Conservation (phyloP, 2,329 filamentous ascomycete genomes). For the Amauroascus verrucosus region DNA sequence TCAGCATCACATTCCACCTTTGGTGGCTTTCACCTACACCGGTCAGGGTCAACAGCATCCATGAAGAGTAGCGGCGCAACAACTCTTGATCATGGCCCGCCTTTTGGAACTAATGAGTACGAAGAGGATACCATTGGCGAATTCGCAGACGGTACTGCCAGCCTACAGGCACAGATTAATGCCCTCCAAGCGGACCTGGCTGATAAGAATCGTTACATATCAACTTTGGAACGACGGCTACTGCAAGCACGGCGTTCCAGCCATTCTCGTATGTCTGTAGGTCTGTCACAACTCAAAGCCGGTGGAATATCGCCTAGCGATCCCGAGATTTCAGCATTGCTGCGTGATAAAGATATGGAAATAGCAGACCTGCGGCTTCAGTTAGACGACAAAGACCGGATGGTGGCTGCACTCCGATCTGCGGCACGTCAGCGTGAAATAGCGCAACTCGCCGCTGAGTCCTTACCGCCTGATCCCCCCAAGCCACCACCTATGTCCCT, state of each 20-base stretch:
- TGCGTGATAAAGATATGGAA: constrained; percentile 85
- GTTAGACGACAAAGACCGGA: constrained; percentile 88
- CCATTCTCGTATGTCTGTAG: constrained; percentile 74
- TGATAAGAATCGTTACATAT: constrained; percentile 96
- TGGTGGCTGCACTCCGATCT: constrained; percentile 76
- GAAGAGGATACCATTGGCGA: constrained; percentile 69
- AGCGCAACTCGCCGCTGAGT: constrained; percentile 49
- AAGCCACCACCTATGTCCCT: constrained; percentile 15
- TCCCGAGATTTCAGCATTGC: constrained; percentile 57
- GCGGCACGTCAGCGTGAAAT: constrained; percentile 77
- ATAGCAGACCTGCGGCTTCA: constrained; percentile 82
- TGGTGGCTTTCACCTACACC: constrained; percentile 46
- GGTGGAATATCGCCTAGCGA: constrained; percentile 66
- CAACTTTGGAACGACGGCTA: constrained; percentile 82
- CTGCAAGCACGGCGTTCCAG: constrained; percentile 83
- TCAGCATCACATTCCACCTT: constrained; percentile 57
- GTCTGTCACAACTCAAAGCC: constrained; percentile 51
- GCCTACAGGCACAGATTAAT: constrained; percentile 70
- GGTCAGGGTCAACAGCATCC: constrained; percentile 59
- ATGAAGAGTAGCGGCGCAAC: constrained; percentile 35
- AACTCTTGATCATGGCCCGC: constrained; percentile 22
- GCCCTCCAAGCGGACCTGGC: constrained; percentile 88
- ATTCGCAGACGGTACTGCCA: constrained; percentile 76
- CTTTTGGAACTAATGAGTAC: constrained; percentile 42
- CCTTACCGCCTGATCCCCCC: constrained; percentile 23